Percentiles rank a stretch among this genome's conserved stretches.
Evolutionary conservation across 1,139 yeast genomes (phyloP).

Genomic region (Nakaseomyces uthaithaninus): DNA sequence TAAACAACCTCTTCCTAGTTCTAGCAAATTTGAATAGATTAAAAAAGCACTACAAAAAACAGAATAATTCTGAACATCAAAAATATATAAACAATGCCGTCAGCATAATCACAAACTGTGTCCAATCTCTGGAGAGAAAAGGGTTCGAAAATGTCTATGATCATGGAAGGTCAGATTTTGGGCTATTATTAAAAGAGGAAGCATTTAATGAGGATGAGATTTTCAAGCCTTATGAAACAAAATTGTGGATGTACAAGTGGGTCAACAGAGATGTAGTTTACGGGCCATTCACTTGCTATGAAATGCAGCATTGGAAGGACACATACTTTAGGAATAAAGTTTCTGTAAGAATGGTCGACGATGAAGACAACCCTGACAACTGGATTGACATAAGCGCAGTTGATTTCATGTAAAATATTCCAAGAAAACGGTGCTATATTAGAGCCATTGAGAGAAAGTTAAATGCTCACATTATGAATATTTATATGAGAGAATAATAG

Average conservation of each 20-base stretch:
- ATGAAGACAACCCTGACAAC: conserved; percentile 19
- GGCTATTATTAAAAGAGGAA: conserved; percentile 20
- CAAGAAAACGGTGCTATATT: conserved; percentile 12
- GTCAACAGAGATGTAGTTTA: conserved; percentile 14
- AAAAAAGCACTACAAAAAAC: conserved; percentile 12
- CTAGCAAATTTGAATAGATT: conserved; percentile 18
- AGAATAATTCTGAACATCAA: not conserved
- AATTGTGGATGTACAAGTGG: conserved; percentile 29
- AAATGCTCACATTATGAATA: too few relatives aligned
- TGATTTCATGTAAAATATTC: conserved; percentile 2
- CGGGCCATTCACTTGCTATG: conserved; percentile 21
- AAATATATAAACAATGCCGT: conserved; percentile 17
- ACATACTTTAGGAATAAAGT: conserved; percentile 24
- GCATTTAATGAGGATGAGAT: conserved; percentile 10
- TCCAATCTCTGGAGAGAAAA: conserved; percentile 22
- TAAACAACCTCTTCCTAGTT: conserved; percentile 16
- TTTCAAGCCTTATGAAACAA: conserved; percentile 17
- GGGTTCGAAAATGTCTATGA: conserved; percentile 22
- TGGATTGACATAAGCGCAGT: conserved; percentile 19
- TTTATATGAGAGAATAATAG: too few relatives aligned
- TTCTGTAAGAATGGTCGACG: conserved; percentile 20
- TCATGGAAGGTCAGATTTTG: conserved; percentile 13
- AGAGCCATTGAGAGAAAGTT: not conserved
- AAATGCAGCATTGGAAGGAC: conserved; percentile 30
- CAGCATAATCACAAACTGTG: conserved; percentile 17